Percentiles rank a stretch among this genome's conserved stretches.
Conservation (phyloP, 169 alveolate genomes). For the Plasmodium cynomolgi region DNA sequence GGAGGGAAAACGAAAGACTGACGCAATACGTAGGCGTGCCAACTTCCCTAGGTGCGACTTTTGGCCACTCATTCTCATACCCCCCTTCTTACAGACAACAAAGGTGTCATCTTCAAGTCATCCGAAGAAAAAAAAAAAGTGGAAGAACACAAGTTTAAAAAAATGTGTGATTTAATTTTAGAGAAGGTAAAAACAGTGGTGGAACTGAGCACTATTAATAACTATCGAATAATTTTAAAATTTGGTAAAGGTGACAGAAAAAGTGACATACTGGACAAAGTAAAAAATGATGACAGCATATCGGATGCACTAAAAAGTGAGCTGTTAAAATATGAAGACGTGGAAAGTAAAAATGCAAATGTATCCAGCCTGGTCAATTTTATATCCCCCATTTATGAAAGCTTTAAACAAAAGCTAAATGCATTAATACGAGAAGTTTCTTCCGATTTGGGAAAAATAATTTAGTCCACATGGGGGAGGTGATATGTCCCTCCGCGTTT, state of each 20-base stretch:
- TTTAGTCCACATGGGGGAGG: neutral
- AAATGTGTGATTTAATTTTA: slow-evolving; percentile 30
- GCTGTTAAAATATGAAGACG: slow-evolving; percentile 24
- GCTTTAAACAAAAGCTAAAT: neutral
- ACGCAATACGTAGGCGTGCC: neutral
- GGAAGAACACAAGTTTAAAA: slow-evolving; percentile 10
- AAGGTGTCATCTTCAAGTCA: slow-evolving; percentile 18
- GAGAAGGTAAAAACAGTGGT: slow-evolving; percentile 11
- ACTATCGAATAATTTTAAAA: slow-evolving; percentile 19
- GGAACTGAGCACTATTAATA: neutral
- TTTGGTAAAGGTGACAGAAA: slow-evolving; percentile 30
- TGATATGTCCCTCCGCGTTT: neutral
- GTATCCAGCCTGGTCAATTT: slow-evolving; percentile 16
- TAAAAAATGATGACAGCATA: slow-evolving; percentile 14
- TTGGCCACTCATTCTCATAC: neutral
- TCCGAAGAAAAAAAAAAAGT: neutral
- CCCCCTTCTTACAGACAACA: slow-evolving; percentile 18
- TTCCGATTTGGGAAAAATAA: neutral
- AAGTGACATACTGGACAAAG: slow-evolving; percentile 7
- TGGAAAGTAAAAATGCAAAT: slow-evolving; percentile 17
- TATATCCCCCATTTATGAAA: slow-evolving; percentile 28
- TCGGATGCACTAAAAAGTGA: slow-evolving; percentile 24
- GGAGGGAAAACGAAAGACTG: neutral
- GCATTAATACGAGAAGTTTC: slow-evolving; percentile 6
- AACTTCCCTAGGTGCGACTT: neutral